Evolutionary conservation across 1,284 basidiomycete species (phyloP), one percentile per base, ranked within the genome.

Genomic region (Heterobasidion occidentale): DNA sequence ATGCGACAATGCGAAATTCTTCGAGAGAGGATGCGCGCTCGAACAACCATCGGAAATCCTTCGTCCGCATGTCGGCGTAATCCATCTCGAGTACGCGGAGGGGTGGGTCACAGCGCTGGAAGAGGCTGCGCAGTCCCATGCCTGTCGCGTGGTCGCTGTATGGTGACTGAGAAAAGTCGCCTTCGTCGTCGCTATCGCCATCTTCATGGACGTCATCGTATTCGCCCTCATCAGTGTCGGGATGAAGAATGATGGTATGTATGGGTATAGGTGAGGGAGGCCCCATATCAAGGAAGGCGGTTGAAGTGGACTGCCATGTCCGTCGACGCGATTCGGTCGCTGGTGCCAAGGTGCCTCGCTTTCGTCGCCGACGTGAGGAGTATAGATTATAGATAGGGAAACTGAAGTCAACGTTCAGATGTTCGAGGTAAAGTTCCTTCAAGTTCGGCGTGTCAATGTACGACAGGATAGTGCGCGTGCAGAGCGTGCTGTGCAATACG

Each of bases 31-130:
- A 63, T 17, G 88, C 70, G 45, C 74, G 71, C 57, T 80, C 77
- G 60, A 90, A 90, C 49, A 81, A 71, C 72, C 81, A 87, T 42
- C 64, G 65, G 65, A 90, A 90, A 65, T 90, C 87, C 68, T 88
- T 89, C 51, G 86, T 88, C 46, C 87, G 81, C 79, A 88, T 82
- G 68, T 89, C 88, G 51, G 83, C 83, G 61, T 83, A 86, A 64
- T 89, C 84, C 87, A 90, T 90, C 64, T 84, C 77, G 34, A 90
- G 76, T 35, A 81, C 67, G 48, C 74, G 73, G 45, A 90, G 70
- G 12, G 84, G 83, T 2, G 87, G 86, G 51, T 72, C 70, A 55
- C 75, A 81, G 14, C 83, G 76, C 9, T 68, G 64, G 44, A 88
- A 75, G 54, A 90, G 77, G 53, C 71, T 74, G 38, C 87, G 80